Evolutionary conservation across 2,329 filamentous ascomycete species (phyloP).

Genomic region (Aspergillus sp.): DNA sequence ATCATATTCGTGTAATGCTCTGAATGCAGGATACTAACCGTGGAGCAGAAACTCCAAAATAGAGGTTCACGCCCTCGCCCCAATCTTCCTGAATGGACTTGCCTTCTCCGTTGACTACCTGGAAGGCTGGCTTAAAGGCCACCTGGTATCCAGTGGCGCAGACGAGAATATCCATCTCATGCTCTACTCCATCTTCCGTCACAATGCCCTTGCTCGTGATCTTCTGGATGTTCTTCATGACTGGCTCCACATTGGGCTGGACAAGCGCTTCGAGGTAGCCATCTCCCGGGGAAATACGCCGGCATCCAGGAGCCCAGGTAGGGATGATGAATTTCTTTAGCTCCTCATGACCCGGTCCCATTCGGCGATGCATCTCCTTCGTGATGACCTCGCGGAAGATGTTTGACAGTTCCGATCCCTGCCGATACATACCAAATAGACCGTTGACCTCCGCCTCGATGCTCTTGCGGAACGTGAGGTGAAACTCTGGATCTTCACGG

Average conservation of each 20-base stretch:
- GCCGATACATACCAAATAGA: conserved; percentile 11
- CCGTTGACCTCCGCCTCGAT: conserved; percentile 19
- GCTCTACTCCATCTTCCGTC: not conserved
- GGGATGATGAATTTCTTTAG: conserved; percentile 2
- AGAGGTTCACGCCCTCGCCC: not conserved
- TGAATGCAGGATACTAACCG: not conserved
- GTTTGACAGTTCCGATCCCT: conserved; percentile 1
- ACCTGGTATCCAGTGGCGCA: not conserved
- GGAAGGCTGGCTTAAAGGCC: conserved; percentile 1
- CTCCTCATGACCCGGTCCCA: conserved; percentile 1
- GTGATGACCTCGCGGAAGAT: not conserved
- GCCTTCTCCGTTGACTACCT: not conserved
- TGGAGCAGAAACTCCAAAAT: not conserved
- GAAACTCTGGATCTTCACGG: conserved; percentile 9
- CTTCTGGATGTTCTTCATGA: not conserved
- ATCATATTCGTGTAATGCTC: not conserved
- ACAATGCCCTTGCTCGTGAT: not conserved
- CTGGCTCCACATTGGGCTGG: conserved; percentile 1
- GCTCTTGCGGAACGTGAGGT: conserved; percentile 16
- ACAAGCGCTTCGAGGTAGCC: conserved; percentile 5
- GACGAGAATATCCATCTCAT: conserved; percentile 2
- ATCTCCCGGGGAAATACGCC: conserved; percentile 2
- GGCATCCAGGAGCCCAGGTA: conserved; percentile 2
- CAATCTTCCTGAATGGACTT: not conserved
- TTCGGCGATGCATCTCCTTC: conserved; percentile 2